Percentiles rank a stretch among this genome's conserved stretches.
Evolutionary conservation across 2,329 filamentous ascomycete species (phyloP).

Genomic region (Metarhizium anisopliae): DNA sequence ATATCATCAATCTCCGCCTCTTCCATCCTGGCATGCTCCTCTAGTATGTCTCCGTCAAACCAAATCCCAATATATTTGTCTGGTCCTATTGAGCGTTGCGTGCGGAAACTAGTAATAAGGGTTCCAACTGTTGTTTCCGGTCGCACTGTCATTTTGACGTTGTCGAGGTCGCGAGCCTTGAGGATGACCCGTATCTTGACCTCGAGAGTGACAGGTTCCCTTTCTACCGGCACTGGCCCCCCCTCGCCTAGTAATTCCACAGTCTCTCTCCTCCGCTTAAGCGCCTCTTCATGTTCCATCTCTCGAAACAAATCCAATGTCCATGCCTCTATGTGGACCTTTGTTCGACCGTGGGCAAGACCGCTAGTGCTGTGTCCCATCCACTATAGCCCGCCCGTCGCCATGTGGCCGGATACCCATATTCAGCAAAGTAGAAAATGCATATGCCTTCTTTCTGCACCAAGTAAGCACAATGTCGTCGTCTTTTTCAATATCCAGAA

Average conservation of each 20-base stretch:
- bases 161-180: no score
- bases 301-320: conserved; percentile 50
- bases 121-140: no score
- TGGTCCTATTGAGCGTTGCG: conserved; percentile 38
- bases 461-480: conserved; percentile 67
- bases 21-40: conserved; percentile 49
- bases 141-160: no score
- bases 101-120: conserved; percentile 55
- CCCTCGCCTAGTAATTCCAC: no score
- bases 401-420: conserved; percentile 48
- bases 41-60: conserved; percentile 71
- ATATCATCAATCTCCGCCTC: conserved; percentile 66
- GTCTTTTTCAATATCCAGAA: conserved; percentile 30
- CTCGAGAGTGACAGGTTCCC: no score
- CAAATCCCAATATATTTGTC: conserved; percentile 50
- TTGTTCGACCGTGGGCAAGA: conserved; percentile 40
- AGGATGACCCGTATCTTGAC: no score
- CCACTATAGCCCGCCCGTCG: conserved; percentile 32
- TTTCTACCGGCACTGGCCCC: no score
- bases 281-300: conserved; percentile 39
- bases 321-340: conserved; percentile 70
- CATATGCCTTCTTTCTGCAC: conserved; percentile 58
- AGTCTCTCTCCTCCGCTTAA: no score
- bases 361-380: conserved; percentile 29
- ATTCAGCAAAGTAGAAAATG: conserved; percentile 62